Conservation (phyloP, 31 red algal genomes). For the Porphyra umbilicalis region DNA sequence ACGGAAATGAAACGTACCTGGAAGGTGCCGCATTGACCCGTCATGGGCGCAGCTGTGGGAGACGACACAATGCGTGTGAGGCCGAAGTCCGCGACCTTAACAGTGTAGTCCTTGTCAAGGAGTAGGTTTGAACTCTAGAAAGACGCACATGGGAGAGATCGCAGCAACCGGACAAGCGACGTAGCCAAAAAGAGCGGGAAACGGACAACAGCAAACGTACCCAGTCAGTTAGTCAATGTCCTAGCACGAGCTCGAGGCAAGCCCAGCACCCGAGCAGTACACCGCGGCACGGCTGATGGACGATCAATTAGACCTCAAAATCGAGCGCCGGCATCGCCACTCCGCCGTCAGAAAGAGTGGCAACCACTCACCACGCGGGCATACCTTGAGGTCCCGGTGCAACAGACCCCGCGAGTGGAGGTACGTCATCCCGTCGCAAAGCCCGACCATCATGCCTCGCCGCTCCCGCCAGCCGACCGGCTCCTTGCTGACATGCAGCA, state of each 20-base stretch:
- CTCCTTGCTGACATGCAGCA: conserved; percentile 51
- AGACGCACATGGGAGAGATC: not conserved
- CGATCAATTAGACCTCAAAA: too few relatives aligned
- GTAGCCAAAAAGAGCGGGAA: too few relatives aligned
- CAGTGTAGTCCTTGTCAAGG: conserved; percentile 55
- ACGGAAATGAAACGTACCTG: not conserved
- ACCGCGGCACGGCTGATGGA: too few relatives aligned
- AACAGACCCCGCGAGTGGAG: conserved; percentile 64
- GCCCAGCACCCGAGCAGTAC: too few relatives aligned
- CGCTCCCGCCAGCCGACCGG: conserved; percentile 46
- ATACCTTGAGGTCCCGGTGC: conserved; percentile 80
- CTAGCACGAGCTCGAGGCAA: too few relatives aligned
- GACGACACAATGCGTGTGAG: conserved; percentile 54
- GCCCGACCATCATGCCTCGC: conserved; percentile 55
- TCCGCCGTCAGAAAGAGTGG: too few relatives aligned
- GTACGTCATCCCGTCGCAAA: conserved; percentile 75
- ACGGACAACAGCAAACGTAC: too few relatives aligned
- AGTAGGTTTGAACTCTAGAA: conserved; percentile 61
- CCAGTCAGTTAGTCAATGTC: too few relatives aligned
- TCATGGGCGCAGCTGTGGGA: conserved; percentile 60
- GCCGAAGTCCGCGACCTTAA: conserved; percentile 80
- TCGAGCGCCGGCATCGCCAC: too few relatives aligned
- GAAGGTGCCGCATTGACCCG: conserved; percentile 87
- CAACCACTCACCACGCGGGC: too few relatives aligned
- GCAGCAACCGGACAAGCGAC: too few relatives aligned